Conservation (phyloP, 768 basidiomycete species). For the Paxillus rubicundulus region DNA sequence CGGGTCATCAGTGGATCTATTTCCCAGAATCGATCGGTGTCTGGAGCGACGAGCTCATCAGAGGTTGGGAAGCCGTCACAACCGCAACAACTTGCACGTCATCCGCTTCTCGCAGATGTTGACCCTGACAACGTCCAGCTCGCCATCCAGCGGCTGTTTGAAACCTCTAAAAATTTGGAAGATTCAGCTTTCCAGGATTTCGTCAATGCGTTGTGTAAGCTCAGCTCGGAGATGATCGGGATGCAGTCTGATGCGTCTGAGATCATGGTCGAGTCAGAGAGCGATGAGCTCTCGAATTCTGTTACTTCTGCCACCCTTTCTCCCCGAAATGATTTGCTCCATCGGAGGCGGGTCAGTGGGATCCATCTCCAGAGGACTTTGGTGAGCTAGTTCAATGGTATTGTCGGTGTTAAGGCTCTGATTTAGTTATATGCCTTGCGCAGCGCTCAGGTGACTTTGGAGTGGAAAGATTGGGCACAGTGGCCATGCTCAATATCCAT, state of each 20-base stretch:
- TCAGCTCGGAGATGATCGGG: conserved; percentile 91
- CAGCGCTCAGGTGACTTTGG: conserved; percentile 93
- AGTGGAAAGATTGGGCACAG: conserved; percentile 79
- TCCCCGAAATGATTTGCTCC: conserved; percentile 42
- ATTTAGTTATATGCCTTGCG: background rate
- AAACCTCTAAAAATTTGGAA: conserved; percentile 79
- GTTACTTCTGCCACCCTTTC: conserved; percentile 37
- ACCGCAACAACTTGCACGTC: conserved; percentile 34
- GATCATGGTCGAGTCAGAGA: conserved; percentile 29
- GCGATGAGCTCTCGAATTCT: conserved; percentile 35
- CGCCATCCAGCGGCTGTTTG: conserved; percentile 82
- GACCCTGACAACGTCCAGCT: conserved; percentile 72
- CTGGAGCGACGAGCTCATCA: conserved; percentile 24
- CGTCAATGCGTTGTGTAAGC: conserved; percentile 69
- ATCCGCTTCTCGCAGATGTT: conserved; percentile 67
- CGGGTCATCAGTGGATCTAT: conserved; percentile 35
- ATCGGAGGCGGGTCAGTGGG: conserved; percentile 79
- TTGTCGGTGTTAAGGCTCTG: background rate
- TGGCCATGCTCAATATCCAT: conserved; percentile 80
- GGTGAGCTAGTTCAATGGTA: conserved; percentile 43
- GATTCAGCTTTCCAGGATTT: conserved; percentile 82
- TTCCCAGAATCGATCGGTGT: conserved; percentile 39
- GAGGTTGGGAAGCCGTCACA: conserved; percentile 20
- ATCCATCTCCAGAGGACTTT: conserved; percentile 79
- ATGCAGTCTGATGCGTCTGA: conserved; percentile 58